phyloP scores from a whole-genome alignment of 495 filamentous ascomycete species.

The Penicillium waksmanii region DNA sequence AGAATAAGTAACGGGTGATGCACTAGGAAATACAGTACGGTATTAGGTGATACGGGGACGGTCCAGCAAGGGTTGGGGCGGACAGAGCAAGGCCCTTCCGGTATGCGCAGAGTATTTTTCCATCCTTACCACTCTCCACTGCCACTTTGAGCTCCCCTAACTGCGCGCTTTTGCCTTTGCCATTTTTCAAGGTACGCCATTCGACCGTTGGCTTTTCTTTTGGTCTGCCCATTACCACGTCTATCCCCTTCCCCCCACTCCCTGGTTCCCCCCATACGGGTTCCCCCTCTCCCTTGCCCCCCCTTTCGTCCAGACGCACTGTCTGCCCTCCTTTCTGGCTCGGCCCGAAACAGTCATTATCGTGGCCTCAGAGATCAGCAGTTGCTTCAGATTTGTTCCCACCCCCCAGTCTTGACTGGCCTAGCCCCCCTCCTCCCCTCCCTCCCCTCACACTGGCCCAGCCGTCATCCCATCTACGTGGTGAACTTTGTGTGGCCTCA shows the following conservation, averaged over 20 bases:
- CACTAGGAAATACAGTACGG: conserved; percentile 10
- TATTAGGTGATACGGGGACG: background rate
- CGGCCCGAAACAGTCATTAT: conserved; percentile 26
- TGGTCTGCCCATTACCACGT: no score
- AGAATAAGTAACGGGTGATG: conserved; percentile 4
- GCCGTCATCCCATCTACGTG: background rate
- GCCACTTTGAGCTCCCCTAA: conserved; percentile 25
- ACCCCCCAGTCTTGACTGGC: conserved; percentile 17
- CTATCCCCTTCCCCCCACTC: conserved; percentile 12
- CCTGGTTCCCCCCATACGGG: background rate
- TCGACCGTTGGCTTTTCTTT: background rate
- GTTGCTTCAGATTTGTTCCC: conserved; percentile 11
- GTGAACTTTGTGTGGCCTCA: conserved; percentile 21
- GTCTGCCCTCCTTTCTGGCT: conserved; percentile 25
- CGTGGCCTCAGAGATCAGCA: conserved; percentile 22
- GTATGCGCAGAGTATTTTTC: conserved; percentile 17
- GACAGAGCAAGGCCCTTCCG: conserved; percentile 2
- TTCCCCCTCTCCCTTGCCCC: conserved; percentile 18
- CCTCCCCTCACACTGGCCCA: conserved; percentile 17
- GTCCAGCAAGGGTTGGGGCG: background rate
- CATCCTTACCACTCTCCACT: conserved; percentile 17
- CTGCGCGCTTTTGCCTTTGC: conserved; percentile 27
- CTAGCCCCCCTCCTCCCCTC: conserved; percentile 1
- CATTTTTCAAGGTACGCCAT: conserved; percentile 23
- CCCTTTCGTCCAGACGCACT: conserved; percentile 17